A percentile compares a stretch with the other conserved stretches of the same genome.
These are phyloP conservation scores for Dovyalis caffra DNA, from an alignment of 345 rosid species.

Conservation along the genomic window DNA sequence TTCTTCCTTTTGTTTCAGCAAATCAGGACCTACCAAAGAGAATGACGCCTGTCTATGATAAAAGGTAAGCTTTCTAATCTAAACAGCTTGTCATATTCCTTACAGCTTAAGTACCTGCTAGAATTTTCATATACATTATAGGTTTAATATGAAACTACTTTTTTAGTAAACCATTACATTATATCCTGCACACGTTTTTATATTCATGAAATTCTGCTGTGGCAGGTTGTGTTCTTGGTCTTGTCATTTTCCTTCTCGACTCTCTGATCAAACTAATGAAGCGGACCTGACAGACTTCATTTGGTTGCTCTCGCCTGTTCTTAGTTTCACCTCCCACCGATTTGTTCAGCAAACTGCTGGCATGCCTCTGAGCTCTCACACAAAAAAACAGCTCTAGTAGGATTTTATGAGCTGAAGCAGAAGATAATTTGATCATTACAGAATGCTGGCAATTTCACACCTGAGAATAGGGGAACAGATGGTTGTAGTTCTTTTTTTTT, in stretches of 20 bases:
- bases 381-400: neutral
- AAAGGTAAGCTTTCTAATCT: neutral
- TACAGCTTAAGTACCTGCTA: neutral
- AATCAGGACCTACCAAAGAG: conserved; percentile 35
- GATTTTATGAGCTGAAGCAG: neutral
- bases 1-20: conserved; percentile 39
- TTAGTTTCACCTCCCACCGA: neutral
- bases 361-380: too few relatives aligned
- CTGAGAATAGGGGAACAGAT: neutral
- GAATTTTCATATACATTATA: neutral
- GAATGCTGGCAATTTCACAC: neutral
- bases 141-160: neutral
- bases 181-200: too few relatives aligned
- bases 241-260: neutral
- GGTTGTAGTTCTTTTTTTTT: neutral
- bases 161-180: neutral
- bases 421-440: neutral
- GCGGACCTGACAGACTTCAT: neutral
- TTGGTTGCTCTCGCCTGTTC: neutral
- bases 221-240: neutral
- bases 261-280: neutral
- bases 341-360: neutral
- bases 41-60: conserved; percentile 23
- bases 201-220: neutral
- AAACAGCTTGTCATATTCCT: neutral